Percentiles rank a stretch among this genome's conserved stretches.
phyloP scores from a whole-genome alignment of 1,284 basidiomycete species.

The Heterobasidion parviporum region DNA sequence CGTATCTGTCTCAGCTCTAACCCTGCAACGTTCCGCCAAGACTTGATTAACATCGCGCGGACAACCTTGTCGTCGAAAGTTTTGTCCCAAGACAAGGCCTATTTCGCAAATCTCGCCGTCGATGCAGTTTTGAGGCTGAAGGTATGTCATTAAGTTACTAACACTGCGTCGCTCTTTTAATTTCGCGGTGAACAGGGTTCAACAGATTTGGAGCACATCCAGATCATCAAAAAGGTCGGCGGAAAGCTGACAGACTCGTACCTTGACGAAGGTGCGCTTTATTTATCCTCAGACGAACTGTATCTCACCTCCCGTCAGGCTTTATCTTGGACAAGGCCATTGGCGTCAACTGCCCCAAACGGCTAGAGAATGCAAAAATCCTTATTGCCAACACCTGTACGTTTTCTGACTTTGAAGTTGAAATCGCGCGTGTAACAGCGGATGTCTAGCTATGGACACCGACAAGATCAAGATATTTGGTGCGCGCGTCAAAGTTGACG shows the following conservation, averaged over 20 bases:
- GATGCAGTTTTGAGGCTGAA: constrained; percentile 94
- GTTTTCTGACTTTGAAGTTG: constrained; percentile 17
- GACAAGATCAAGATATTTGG: constrained; percentile 99
- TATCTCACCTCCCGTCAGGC: constrained; percentile 40
- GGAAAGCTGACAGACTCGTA: constrained; percentile 98
- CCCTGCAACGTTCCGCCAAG: constrained; percentile 71
- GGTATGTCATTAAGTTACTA: constrained; percentile 36
- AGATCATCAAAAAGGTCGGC: constrained; percentile 99
- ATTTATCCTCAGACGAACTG: background rate
- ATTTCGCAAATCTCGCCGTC: constrained; percentile 97
- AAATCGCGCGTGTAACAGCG: constrained; percentile 1
- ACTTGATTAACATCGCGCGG: constrained; percentile 93
- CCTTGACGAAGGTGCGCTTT: constrained; percentile 79
- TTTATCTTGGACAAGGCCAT: constrained; percentile 99
- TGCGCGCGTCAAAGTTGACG: constrained; percentile 91
- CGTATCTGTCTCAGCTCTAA: constrained; percentile 45
- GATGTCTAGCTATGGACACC: constrained; percentile 86
- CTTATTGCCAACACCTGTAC: constrained; percentile 94
- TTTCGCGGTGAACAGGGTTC: constrained; percentile 54
- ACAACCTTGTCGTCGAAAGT: constrained; percentile 98
- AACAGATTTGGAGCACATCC: constrained; percentile 96
- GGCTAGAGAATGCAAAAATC: constrained; percentile 93
- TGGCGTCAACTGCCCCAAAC: constrained; percentile 91
- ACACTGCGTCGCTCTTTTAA: background rate
- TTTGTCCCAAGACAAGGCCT: constrained; percentile 94